Evolutionary conservation across 257 asterid genomes (phyloP), one percentile per base, ranked within the genome.

Genomic region (Capsicum baccatum): DNA sequence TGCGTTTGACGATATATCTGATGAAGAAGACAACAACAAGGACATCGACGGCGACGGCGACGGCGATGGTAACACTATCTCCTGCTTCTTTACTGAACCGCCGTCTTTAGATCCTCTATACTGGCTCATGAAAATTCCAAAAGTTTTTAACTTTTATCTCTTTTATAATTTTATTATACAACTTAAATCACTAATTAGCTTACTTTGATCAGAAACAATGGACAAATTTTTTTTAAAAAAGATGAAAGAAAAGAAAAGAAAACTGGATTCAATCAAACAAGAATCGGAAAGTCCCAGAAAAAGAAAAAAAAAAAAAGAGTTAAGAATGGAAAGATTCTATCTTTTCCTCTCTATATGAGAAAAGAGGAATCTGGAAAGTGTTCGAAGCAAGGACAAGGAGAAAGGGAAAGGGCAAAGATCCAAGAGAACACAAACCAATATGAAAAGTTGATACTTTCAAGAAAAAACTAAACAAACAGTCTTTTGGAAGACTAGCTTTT

Each of bases 101-200:
- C 84, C 76, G 44, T 63, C 87, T 16, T 60, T n/a, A 16, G 57
- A 33, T 16, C 68, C 85, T n/a, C 55, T 66, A 83, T 68, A 59
- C 44, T 67, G 57, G 35, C 85, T 57, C 80, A 83, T 64, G 37
- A 83, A 83, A 83, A 50, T n/a, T 64, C 52, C 58, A 76, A 74
- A 76, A 74, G 13, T 26, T 26, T 6, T 26, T 3, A 52, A 52
- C 7, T 14, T 16, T 66, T 50, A 39, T 39, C 44, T 73, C 21
- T 47, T 50, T 13, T 12, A 39, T 16, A n/a, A 4, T 12, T 50
- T 48, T 50, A 52, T 76, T 52, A 73, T 26, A 76, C 8, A 26
- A 26, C 63, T 33, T 13, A 76, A 76, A 76, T 76, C 47, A 52
- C 52, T 17, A 21, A 3, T 1, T 13, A 35, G 16, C n/a, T 35